These are phyloP conservation scores for Nicotiana undulata DNA, from an alignment of 257 asterid species.

Conservation along the genomic window DNA sequence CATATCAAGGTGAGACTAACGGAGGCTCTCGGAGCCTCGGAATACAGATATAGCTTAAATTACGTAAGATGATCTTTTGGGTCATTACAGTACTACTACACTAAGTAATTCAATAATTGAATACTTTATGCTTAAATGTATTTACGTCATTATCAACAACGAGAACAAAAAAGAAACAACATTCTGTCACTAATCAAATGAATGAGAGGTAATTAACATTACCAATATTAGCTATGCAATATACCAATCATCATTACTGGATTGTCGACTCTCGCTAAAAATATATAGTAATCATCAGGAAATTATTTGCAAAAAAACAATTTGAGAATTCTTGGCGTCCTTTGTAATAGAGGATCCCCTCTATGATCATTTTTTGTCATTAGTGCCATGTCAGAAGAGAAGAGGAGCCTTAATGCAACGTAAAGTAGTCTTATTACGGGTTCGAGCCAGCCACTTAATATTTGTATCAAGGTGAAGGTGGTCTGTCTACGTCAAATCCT, in stretches of 20 bases:
- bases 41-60: too few species aligned
- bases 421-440: too few species aligned
- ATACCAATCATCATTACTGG: not conserved
- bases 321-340: not conserved
- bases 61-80: too few species aligned
- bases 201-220: not conserved
- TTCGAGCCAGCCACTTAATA: too few species aligned
- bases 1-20: too few species aligned
- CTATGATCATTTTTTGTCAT: too few species aligned
- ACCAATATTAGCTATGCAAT: not conserved
- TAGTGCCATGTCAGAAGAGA: too few species aligned
- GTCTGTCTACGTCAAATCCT: fast-evolving
- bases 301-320: not conserved
- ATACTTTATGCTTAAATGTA: not conserved
- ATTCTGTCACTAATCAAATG: not conserved
- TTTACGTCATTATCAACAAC: not conserved
- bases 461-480: too few species aligned
- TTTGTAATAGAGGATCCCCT: too few species aligned
- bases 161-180: not conserved
- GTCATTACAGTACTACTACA: too few species aligned
- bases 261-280: not conserved
- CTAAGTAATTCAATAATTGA: not conserved
- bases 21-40: too few species aligned
- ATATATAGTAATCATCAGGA: not conserved
- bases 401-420: too few species aligned